Conservation (phyloP, 768 basidiomycete genomes). For the Daedaleopsis nitida region DNA sequence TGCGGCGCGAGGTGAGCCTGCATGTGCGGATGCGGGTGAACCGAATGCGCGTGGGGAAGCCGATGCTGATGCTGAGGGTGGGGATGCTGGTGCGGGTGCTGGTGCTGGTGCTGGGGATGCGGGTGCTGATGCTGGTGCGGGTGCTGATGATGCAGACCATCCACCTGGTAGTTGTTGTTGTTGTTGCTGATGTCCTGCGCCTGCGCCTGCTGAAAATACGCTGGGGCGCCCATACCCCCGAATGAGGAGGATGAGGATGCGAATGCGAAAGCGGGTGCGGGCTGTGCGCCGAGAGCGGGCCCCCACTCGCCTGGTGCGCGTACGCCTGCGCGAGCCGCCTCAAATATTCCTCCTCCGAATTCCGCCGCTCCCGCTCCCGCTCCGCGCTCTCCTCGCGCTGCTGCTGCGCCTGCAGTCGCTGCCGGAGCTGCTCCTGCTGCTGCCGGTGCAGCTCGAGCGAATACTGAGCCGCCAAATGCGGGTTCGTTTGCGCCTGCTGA, state of each 20-base stretch:
- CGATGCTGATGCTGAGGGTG: constrained; percentile 1
- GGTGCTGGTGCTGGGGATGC: not conserved
- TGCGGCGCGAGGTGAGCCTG: constrained; percentile 14
- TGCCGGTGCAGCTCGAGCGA: constrained; percentile 30
- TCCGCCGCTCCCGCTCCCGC: constrained; percentile 35
- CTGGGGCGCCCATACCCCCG: constrained; percentile 30
- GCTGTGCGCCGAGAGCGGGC: constrained; percentile 23
- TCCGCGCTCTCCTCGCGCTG: constrained; percentile 38
- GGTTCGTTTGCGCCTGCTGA: constrained; percentile 36
- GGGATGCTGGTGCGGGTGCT: constrained; percentile 20
- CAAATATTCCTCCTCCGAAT: constrained; percentile 40
- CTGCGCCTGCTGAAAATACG: constrained; percentile 24
- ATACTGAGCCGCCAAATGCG: not conserved
- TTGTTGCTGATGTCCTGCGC: constrained; percentile 19
- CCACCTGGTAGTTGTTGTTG: constrained; percentile 31
- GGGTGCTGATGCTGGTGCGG: constrained; percentile 27
- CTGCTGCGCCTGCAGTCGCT: constrained; percentile 27
- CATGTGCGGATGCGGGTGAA: constrained; percentile 11
- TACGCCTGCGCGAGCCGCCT: constrained; percentile 38
- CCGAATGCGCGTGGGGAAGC: constrained; percentile 10
- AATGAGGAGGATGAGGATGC: constrained; percentile 4
- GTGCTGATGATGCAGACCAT: constrained; percentile 33
- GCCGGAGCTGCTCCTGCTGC: constrained; percentile 38
- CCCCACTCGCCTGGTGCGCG: constrained; percentile 19
- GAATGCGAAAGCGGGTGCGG: too few relatives aligned